phyloP scores from a whole-genome alignment of 495 filamentous ascomycete genomes.

The Aspergillus homomorphus region DNA sequence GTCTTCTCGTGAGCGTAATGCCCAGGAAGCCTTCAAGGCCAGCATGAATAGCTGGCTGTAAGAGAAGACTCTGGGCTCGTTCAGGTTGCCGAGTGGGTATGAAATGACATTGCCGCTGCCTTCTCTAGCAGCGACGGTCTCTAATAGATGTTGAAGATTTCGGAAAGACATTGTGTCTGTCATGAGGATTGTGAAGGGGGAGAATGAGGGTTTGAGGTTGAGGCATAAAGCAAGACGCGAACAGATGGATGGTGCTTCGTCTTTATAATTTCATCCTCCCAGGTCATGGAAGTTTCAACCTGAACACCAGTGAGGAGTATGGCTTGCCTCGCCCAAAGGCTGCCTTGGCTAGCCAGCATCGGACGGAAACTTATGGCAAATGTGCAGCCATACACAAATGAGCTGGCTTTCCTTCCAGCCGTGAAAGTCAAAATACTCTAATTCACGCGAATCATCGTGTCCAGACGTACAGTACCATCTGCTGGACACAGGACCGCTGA shows the following conservation, averaged over 20 bases:
- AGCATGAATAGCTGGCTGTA: background rate
- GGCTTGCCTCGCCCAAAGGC: too few relatives aligned
- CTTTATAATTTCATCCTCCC: background rate
- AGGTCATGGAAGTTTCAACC: too few relatives aligned
- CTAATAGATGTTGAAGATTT: constrained; percentile 12
- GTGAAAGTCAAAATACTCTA: background rate
- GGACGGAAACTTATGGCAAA: background rate
- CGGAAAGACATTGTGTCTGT: constrained; percentile 8
- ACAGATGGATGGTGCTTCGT: background rate
- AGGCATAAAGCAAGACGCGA: background rate
- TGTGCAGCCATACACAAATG: background rate
- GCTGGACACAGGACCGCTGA: background rate
- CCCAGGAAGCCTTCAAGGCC: background rate
- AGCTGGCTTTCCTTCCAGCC: background rate
- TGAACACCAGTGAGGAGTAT: too few relatives aligned
- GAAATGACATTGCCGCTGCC: constrained; percentile 8
- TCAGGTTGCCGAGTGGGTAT: constrained; percentile 8
- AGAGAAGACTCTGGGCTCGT: background rate
- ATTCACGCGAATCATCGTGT: background rate
- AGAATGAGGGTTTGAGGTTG: background rate
- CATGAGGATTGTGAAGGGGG: background rate
- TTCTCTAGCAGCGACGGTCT: constrained; percentile 7
- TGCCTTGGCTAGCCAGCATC: background rate
- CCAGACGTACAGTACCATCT: background rate
- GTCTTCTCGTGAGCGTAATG: background rate